A percentile compares a stretch with the other conserved stretches of the same genome.
These are phyloP conservation scores for Gelatoporia subvermispora DNA, from an alignment of 768 basidiomycete genomes.

Conservation along the genomic window DNA sequence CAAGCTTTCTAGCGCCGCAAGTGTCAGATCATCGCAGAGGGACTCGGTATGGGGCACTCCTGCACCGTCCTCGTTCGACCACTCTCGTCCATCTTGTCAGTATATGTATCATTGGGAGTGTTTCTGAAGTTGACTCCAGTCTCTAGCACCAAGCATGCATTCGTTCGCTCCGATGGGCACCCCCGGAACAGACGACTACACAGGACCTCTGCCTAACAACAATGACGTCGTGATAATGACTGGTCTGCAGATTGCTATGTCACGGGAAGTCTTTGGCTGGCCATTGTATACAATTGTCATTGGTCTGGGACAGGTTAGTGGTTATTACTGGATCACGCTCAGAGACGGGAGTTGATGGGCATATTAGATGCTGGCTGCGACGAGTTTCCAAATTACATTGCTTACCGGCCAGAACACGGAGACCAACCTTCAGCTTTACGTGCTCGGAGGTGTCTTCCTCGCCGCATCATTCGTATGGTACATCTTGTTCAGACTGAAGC, in stretches of 20 bases:
- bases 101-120: constrained; percentile 8
- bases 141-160: constrained; percentile 43
- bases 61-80: constrained; percentile 47
- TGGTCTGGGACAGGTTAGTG: constrained; percentile 68
- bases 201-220: constrained; percentile 34
- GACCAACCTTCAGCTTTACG: constrained; percentile 77
- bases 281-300: constrained; percentile 90
- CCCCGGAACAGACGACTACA: constrained; percentile 44
- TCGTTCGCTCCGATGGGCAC: constrained; percentile 40
- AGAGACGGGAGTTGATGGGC: background rate
- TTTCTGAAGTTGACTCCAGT: background rate
- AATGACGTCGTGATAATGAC: constrained; percentile 72
- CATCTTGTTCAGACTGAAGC: constrained; percentile 79
- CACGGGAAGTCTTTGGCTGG: constrained; percentile 79
- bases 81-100: constrained; percentile 76
- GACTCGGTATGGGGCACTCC: constrained; percentile 82
- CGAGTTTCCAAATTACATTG: constrained; percentile 92
- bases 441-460: constrained; percentile 85
- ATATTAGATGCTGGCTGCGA: constrained; percentile 74
- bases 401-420: constrained; percentile 85
- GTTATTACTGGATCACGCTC: constrained; percentile 3
- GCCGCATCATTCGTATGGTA: constrained; percentile 88
- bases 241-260: constrained; percentile 77
- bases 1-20: constrained; percentile 78
- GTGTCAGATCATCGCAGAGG: constrained; percentile 70